Evolutionary conservation across 257 asterid genomes (phyloP), one percentile per base, ranked within the genome.

Genomic region (Penstemon eatonii): DNA sequence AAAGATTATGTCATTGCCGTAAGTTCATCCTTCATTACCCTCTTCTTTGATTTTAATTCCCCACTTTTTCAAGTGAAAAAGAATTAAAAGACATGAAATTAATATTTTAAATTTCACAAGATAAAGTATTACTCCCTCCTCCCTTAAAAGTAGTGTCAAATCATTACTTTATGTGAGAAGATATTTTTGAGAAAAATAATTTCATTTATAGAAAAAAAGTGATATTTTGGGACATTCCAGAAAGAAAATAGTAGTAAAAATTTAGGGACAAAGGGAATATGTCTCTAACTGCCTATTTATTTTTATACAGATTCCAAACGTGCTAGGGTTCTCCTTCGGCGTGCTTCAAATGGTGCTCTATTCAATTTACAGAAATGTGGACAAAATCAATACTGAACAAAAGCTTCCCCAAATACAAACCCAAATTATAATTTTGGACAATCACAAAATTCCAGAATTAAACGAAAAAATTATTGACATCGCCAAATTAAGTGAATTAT

Each of bases 311-410:
- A 79, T 85, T 46, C 95, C 95, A 5, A 89, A 89, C n/a, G 81
- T 89, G 2, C 56, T 86, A 67, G 94, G 94, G 3, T 89, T 86
- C 78, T 36, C 54, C 69, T 86, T 89, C 25, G 93, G 91, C 25
- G 46, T 89, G 55, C 69, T 89, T 9, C 95, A 86, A 74, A 89
- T 89, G 87, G 70, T 75, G 42, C 80, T 89, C 12, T 89, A 89
- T 60, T 58, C 64, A 33, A 72, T 79, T 8, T 89, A 89, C 84
- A 82, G 67, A 66, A 77, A 70, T 5, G 38, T 50, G 12, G 64
- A 59, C n/a, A 69, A 77, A 47, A 56, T 1, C 60, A 68, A 1
- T 25, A 25, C 33, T 56, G 76, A 63, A 37, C 59, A 62, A 43
- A 70, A 75, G 73, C 67, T 74, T 63, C 75, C 84, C 0, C 78